These are phyloP conservation scores for Candida golubevii DNA, from an alignment of 805 yeast species.

Conservation along the genomic window DNA sequence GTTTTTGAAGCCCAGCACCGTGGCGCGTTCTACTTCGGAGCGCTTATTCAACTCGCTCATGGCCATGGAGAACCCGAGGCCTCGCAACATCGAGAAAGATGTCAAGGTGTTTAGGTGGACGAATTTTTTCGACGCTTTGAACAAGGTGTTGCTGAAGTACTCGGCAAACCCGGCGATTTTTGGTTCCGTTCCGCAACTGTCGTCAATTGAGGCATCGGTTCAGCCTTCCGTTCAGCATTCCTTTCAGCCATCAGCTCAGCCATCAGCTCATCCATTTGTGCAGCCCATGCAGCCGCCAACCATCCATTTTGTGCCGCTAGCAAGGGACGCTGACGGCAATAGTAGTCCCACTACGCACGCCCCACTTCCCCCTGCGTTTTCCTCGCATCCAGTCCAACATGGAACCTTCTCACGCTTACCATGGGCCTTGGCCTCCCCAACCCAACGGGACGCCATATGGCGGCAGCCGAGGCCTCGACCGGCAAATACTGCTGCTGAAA, in stretches of 20 bases:
- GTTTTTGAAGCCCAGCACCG: slow-evolving; percentile 56
- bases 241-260: too few relatives aligned
- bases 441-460: too few relatives aligned
- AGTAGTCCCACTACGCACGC: slow-evolving; percentile 11
- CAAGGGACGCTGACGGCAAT: background rate
- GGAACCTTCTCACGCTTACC: slow-evolving; percentile 5
- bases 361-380: slow-evolving; percentile 2
- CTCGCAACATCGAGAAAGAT: slow-evolving; percentile 67
- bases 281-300: too few relatives aligned
- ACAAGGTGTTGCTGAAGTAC: slow-evolving; percentile 57
- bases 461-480: slow-evolving; percentile 13
- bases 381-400: slow-evolving; percentile 1
- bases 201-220: too few relatives aligned
- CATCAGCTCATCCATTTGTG: too few relatives aligned
- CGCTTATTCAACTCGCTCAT: slow-evolving; percentile 39
- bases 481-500: slow-evolving; percentile 1
- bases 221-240: too few relatives aligned
- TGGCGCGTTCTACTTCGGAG: slow-evolving; percentile 38
- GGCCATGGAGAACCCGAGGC: slow-evolving; percentile 60
- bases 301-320: too few relatives aligned
- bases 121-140: slow-evolving; percentile 47
- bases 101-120: slow-evolving; percentile 64
- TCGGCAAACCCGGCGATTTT: slow-evolving; percentile 19
- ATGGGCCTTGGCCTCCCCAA: background rate
- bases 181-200: too few relatives aligned